Percentiles rank a stretch among this genome's conserved stretches.
Evolutionary conservation across 768 basidiomycete species (phyloP).

Genomic region (Flagelloscypha sp.): DNA sequence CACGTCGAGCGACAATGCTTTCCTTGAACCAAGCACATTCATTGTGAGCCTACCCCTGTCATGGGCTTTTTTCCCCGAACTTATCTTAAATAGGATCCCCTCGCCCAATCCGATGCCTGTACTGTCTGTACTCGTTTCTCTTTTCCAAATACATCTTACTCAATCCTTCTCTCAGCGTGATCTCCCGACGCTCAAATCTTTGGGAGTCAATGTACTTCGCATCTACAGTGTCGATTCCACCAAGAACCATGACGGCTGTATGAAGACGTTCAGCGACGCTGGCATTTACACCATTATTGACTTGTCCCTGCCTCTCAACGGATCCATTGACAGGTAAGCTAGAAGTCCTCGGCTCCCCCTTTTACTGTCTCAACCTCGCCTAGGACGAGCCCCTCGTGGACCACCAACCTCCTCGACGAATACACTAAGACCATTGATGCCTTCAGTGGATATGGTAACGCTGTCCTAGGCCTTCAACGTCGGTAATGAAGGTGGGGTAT

Average conservation of each 20-base stretch:
- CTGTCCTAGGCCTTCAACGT: conserved; percentile 85
- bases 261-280: conserved; percentile 65
- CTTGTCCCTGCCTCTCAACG: conserved; percentile 76
- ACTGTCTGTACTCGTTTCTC: too few species aligned
- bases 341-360: too few species aligned
- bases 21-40: conserved; percentile 66
- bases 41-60: too few species aligned
- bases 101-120: conserved; percentile 61
- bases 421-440: conserved; percentile 72
- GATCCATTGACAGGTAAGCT: conserved; percentile 81
- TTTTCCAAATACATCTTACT: too few species aligned
- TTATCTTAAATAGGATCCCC: too few species aligned
- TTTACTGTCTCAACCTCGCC: too few species aligned
- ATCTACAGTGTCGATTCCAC: conserved; percentile 82
- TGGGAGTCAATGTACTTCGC: conserved; percentile 75
- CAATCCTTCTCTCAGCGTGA: too few species aligned
- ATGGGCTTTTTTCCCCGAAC: too few species aligned
- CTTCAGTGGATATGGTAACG: conserved; percentile 83
- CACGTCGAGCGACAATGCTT: conserved; percentile 49
- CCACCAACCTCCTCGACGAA: conserved; percentile 67
- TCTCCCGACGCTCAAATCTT: conserved; percentile 63
- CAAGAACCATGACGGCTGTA: conserved; percentile 81
- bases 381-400: conserved; percentile 67
- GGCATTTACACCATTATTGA: conserved; percentile 90
- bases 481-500: conserved; percentile 83